phyloP scores from a whole-genome alignment of 73 alveolate species.

The Paramecium primaurelia region DNA sequence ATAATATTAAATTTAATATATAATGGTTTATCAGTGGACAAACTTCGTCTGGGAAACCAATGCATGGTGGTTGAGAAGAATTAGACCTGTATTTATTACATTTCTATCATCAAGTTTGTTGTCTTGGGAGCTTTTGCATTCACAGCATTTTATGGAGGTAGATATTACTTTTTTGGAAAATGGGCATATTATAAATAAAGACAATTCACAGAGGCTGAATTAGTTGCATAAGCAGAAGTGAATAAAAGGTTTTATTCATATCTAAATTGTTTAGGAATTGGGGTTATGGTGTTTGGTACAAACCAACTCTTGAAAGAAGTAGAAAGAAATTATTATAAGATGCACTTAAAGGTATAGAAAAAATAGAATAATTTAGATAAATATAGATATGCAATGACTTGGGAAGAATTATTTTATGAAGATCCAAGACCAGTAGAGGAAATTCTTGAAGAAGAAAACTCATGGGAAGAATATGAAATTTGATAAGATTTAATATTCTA shows the following conservation, averaged over 20 bases:
- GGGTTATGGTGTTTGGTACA: constrained; percentile 63
- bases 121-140: constrained; percentile 35
- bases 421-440: constrained; percentile 53
- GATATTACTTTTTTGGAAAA: constrained; percentile 64
- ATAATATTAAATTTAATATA: constrained; percentile 19
- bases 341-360: not conserved
- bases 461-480: constrained; percentile 49
- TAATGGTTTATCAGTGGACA: constrained; percentile 63
- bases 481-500: not conserved
- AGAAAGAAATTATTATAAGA: constrained; percentile 48
- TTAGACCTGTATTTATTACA: constrained; percentile 58
- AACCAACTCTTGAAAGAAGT: constrained; percentile 56
- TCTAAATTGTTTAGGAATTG: constrained; percentile 27
- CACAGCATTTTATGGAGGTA: constrained; percentile 42
- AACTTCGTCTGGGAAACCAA: constrained; percentile 65
- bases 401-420: constrained; percentile 57
- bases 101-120: constrained; percentile 19
- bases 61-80: constrained; percentile 68
- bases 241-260: constrained; percentile 27
- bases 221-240: constrained; percentile 42
- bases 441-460: constrained; percentile 52
- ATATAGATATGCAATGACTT: constrained; percentile 46
- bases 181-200: constrained; percentile 50
- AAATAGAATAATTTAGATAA: not conserved
- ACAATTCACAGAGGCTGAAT: constrained; percentile 26